These are phyloP conservation scores for Chenopodium quinoa DNA, from an alignment of 148 eudicot genomes.

Conservation along the genomic window DNA sequence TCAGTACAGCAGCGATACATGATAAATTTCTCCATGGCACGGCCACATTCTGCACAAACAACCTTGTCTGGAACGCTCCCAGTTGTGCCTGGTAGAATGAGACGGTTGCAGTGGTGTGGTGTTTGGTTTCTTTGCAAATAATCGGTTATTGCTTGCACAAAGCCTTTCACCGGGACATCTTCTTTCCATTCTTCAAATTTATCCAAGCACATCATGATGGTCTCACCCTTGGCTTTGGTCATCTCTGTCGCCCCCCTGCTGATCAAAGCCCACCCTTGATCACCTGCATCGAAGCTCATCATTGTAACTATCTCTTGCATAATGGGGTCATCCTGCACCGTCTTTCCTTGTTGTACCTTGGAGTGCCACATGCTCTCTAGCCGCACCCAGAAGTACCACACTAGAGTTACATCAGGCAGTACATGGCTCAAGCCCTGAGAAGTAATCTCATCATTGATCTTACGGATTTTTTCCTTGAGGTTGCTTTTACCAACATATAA, in stretches of 20 bases:
- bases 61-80: constrained; percentile 55
- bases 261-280: constrained; percentile 75
- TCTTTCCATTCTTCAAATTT: constrained; percentile 43
- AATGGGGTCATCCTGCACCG: constrained; percentile 53
- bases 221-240: constrained; percentile 55
- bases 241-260: constrained; percentile 51
- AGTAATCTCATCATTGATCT: constrained; percentile 32
- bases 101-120: constrained; percentile 66
- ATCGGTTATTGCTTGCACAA: constrained; percentile 46
- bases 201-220: constrained; percentile 34
- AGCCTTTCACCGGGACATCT: constrained; percentile 28
- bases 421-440: constrained; percentile 49
- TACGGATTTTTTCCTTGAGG: constrained; percentile 51
- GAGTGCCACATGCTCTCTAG: constrained; percentile 90
- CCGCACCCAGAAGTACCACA: constrained; percentile 82
- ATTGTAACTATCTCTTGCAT: constrained; percentile 63
- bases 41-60: constrained; percentile 68
- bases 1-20: constrained; percentile 76
- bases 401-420: constrained; percentile 43
- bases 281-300: constrained; percentile 67
- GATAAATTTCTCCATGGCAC: constrained; percentile 60
- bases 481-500: constrained; percentile 74
- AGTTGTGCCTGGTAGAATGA: constrained; percentile 60
- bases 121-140: constrained; percentile 38
- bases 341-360: constrained; percentile 52